A percentile compares a stretch with the other conserved stretches of the same genome.
Evolutionary conservation across 2,329 filamentous ascomycete genomes (phyloP).

Genomic region (Rutstroemia sydowiana): DNA sequence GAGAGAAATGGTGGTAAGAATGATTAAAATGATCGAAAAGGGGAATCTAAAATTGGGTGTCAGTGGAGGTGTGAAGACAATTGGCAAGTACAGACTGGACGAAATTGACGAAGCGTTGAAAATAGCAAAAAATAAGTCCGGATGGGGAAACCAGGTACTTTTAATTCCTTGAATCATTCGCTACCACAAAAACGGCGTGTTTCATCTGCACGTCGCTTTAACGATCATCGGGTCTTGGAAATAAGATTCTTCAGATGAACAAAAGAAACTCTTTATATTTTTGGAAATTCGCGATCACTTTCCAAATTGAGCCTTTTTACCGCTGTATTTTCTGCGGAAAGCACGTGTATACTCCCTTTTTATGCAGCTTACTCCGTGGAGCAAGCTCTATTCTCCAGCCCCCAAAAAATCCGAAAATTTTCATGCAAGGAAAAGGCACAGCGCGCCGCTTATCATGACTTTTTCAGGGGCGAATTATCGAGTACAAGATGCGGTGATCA

Average conservation of each 20-base stretch:
- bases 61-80: slow-evolving; percentile 1
- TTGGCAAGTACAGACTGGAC: slow-evolving; percentile 12
- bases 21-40: slow-evolving; percentile 13
- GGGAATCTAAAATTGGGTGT: slow-evolving; percentile 14
- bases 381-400: background rate
- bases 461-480: background rate
- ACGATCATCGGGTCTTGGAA: background rate
- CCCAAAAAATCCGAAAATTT: background rate
- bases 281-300: slow-evolving; percentile 6
- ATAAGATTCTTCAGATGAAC: background rate
- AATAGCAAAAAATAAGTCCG: slow-evolving; percentile 7
- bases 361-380: slow-evolving; percentile 7
- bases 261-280: slow-evolving; percentile 9
- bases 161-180: slow-evolving; percentile 5
- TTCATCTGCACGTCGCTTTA: slow-evolving; percentile 7
- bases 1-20: slow-evolving; percentile 6
- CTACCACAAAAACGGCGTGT: slow-evolving; percentile 6
- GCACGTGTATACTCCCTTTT: slow-evolving; percentile 3
- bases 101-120: slow-evolving; percentile 5
- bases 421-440: slow-evolving; percentile 1
- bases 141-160: slow-evolving; percentile 10
- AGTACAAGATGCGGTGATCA: background rate
- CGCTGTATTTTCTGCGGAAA: background rate
- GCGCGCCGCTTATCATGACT: background rate
- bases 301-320: background rate